Evolutionary conservation across 2,329 filamentous ascomycete genomes (phyloP).

Genomic region (Elsinoe arachidis): DNA sequence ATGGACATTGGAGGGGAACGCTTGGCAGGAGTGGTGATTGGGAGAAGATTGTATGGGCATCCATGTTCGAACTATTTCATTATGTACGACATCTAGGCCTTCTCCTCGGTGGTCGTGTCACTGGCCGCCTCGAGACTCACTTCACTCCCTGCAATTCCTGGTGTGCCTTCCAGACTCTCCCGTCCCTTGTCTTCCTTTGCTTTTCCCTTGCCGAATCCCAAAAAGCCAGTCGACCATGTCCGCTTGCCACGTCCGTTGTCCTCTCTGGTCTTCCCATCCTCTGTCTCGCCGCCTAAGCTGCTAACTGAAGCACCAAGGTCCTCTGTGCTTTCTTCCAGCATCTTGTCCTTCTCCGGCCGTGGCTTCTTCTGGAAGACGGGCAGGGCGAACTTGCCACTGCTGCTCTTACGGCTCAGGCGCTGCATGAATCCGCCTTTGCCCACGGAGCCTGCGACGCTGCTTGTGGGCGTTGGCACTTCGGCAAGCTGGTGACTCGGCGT

Average conservation of each 20-base stretch:
- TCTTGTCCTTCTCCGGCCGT: constrained; percentile 17
- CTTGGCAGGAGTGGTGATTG: neutral
- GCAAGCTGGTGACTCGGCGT: constrained; percentile 31
- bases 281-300: constrained; percentile 30
- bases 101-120: neutral
- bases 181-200: neutral
- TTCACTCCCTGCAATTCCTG: neutral
- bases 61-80: neutral
- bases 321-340: constrained; percentile 27
- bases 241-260: constrained; percentile 16
- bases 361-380: constrained; percentile 30
- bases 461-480: constrained; percentile 19
- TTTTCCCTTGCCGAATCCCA: neutral
- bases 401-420: constrained; percentile 41
- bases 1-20: neutral
- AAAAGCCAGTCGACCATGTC: neutral
- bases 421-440: constrained; percentile 42
- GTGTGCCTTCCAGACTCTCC: neutral
- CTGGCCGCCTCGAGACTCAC: neutral
- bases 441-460: constrained; percentile 22
- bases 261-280: constrained; percentile 21
- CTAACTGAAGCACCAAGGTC: neutral
- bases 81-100: neutral
- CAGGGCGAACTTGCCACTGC: constrained; percentile 36
- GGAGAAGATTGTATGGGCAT: neutral